phyloP scores from a whole-genome alignment of 2,329 filamentous ascomycete species.

The Fusarium miscanthi region DNA sequence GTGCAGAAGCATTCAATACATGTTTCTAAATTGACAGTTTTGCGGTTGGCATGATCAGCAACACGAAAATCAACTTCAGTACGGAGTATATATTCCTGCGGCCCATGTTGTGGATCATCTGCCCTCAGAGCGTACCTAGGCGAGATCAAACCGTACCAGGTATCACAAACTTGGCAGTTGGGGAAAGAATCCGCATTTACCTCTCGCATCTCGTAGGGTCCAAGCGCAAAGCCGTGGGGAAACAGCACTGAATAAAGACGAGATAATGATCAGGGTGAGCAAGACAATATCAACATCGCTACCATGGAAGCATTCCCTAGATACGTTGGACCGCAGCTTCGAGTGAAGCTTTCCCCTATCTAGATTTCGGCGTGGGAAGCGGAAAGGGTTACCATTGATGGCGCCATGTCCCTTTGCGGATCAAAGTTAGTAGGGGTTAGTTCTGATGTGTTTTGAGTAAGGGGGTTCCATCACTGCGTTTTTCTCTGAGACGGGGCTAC shows the following conservation, averaged over 20 bases:
- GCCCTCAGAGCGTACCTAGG: background rate
- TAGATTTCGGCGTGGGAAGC: background rate
- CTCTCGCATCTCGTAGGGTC: background rate
- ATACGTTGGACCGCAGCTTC: conserved; percentile 18
- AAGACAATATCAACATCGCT: background rate
- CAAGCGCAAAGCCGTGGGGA: background rate
- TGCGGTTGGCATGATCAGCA: conserved; percentile 6
- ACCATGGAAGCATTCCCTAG: background rate
- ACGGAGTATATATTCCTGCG: background rate
- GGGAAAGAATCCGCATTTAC: background rate
- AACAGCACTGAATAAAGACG: background rate
- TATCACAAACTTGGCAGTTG: conserved; percentile 9
- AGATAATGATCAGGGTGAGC: background rate
- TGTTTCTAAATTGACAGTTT: background rate
- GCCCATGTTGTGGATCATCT: conserved; percentile 17
- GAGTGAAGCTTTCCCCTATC: conserved; percentile 6
- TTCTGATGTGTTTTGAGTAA: conserved; percentile 12
- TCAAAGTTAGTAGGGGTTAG: conserved; percentile 9
- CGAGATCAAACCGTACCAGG: conserved; percentile 1
- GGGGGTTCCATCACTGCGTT: background rate
- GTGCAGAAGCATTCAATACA: background rate
- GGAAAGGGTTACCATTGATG: conserved; percentile 3
- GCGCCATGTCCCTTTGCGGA: conserved; percentile 18
- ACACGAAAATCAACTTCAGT: background rate
- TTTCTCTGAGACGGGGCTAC: background rate